A percentile compares a stretch with the other conserved stretches of the same genome.
Evolutionary conservation across 306 rosid genomes (phyloP).

Genomic region (Potentilla sterilis): DNA sequence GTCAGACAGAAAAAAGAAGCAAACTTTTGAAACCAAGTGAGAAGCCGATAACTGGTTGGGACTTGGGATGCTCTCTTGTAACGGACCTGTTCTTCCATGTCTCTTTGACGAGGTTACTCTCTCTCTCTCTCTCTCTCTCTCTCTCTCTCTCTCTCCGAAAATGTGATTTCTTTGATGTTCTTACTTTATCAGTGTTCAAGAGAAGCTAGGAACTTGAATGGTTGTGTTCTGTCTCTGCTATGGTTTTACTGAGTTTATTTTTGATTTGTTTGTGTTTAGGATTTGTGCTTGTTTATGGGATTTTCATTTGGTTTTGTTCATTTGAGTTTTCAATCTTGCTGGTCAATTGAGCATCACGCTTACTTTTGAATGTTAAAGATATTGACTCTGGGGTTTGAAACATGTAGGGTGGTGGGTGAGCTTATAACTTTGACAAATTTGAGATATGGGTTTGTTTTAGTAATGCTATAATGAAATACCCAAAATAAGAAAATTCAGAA

Average conservation of each 20-base stretch:
- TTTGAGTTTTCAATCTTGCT: slow-evolving; percentile 8
- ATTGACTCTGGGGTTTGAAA: slow-evolving; percentile 23
- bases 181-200: not conserved
- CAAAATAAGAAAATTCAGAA: not conserved
- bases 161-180: slow-evolving; percentile 19
- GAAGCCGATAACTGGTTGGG: slow-evolving; percentile 33
- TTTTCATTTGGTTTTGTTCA: not conserved
- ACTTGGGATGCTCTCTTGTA: slow-evolving; percentile 23
- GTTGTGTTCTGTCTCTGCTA: not conserved
- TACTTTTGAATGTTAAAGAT: slow-evolving; percentile 14
- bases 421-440: not conserved
- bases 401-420: slow-evolving; percentile 8
- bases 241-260: slow-evolving; percentile 13
- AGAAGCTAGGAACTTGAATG: slow-evolving; percentile 5
- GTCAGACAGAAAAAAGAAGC: slow-evolving; percentile 19
- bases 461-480: not conserved
- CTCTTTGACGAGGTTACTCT: slow-evolving; percentile 13
- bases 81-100: slow-evolving; percentile 26
- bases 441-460: not conserved
- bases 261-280: slow-evolving; percentile 11
- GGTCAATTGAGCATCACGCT: slow-evolving; percentile 4
- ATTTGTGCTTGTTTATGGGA: slow-evolving; percentile 10
- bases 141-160: not conserved
- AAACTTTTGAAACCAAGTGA: slow-evolving; percentile 29
- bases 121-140: slow-evolving; percentile 11